These are phyloP conservation scores for Ophiostoma angusticollis DNA, from an alignment of 2,329 filamentous ascomycete species.

Conservation along the genomic window DNA sequence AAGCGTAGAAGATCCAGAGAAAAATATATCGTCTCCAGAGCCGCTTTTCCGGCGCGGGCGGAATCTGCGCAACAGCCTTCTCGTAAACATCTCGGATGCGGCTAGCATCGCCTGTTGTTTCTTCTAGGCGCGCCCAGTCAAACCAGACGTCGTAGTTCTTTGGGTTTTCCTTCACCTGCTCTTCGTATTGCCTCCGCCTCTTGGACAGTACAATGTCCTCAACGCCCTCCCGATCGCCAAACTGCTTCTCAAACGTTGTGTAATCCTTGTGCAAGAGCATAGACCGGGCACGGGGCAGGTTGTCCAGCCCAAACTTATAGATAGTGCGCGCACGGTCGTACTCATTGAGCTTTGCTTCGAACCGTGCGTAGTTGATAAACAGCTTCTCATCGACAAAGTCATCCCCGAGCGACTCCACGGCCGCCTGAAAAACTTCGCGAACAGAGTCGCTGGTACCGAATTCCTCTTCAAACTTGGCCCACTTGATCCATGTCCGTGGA, in stretches of 20 bases:
- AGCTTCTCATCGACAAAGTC: slow-evolving; percentile 94
- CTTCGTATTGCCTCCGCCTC: slow-evolving; percentile 83
- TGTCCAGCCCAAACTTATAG: slow-evolving; percentile 91
- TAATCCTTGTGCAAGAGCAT: slow-evolving; percentile 82
- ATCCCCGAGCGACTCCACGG: slow-evolving; percentile 80
- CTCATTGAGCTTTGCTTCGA: slow-evolving; percentile 89
- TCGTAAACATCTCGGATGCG: slow-evolving; percentile 89
- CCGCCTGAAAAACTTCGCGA: slow-evolving; percentile 77
- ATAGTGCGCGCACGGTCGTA: slow-evolving; percentile 88
- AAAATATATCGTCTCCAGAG: slow-evolving; percentile 98
- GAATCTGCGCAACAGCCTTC: slow-evolving; percentile 86
- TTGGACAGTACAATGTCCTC: slow-evolving; percentile 96
- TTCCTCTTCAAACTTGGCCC: slow-evolving; percentile 95
- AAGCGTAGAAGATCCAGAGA: slow-evolving; percentile 92
- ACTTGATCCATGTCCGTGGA: slow-evolving; percentile 96
- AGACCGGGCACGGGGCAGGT: slow-evolving; percentile 77
- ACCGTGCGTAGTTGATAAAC: slow-evolving; percentile 91
- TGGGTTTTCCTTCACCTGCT: slow-evolving; percentile 82
- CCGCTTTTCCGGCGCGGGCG: slow-evolving; percentile 88
- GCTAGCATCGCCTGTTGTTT: slow-evolving; percentile 68
- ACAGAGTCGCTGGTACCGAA: slow-evolving; percentile 85
- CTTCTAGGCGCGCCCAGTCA: slow-evolving; percentile 84
- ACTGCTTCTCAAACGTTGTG: slow-evolving; percentile 97
- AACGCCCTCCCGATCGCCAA: slow-evolving; percentile 81
- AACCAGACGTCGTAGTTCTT: slow-evolving; percentile 98